Evolutionary conservation across 2,329 filamentous ascomycete species (phyloP), one percentile per base, ranked within the genome.

Genomic region (Pseudocercospora pini-densiflorae): DNA sequence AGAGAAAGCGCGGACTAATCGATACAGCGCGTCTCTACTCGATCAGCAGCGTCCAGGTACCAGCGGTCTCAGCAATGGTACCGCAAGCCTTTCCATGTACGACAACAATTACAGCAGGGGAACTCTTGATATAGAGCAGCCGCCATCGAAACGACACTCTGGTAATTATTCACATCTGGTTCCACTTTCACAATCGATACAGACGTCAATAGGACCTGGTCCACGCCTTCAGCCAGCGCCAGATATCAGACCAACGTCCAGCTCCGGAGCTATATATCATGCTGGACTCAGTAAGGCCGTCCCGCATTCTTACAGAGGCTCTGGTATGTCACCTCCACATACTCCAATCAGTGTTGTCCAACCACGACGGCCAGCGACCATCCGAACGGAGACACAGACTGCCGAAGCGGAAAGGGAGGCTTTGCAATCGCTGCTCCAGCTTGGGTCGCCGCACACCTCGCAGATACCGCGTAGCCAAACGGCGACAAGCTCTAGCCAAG

Each of bases 391-490:
- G 0, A 89, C 89, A 63, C 89, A 92, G 69, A 88, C 88, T 23
- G 81, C 87, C 8, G 87, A 91, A 68, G 83, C 82, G 60, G 92
- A 95, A 75, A 91, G 93, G 74, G 92, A 94, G 73, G 92, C 92
- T 5, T 88, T 94, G 55, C 92, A 94, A 75, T 90, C 91, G 0
- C 80, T 95, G 24, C 82, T 94, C 27, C 93, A 94, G 74, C 91
- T 95, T 88, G 93, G 91, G 74, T 76, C 74, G 49, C 76, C 76
- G 24, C 73, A 74, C 49, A 69, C 67, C n/a, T 73, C 72, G 1
- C 73, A 75, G 47, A 92, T 71, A 21, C 60, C 68, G n/a, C 67
- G 66, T 40, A 72, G 63, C 16, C 60, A 51, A 61, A 68, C 69
- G 14, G 60, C 66, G 55, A 66, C 57, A 27, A 62, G 54, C 19